phyloP scores from a whole-genome alignment of 805 yeast species.

The baker's yeast (Saccharomyces cerevisiae) region DNA sequence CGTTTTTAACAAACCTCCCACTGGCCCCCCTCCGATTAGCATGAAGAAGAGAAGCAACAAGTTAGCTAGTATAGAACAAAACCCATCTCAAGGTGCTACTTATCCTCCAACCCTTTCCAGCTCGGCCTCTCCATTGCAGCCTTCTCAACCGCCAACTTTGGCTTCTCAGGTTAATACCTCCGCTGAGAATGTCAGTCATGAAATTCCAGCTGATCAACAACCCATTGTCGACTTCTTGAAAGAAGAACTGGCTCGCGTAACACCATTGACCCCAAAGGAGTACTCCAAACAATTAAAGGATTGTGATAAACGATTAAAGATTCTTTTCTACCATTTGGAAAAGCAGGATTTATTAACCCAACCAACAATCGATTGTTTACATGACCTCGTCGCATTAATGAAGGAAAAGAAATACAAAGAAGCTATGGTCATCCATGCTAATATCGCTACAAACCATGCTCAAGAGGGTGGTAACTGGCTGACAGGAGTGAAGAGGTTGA shows the following conservation, averaged over 20 bases:
- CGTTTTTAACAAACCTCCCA: slow-evolving; percentile 16
- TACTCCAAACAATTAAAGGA: slow-evolving; percentile 67
- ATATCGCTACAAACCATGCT: slow-evolving; percentile 55
- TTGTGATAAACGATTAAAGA: slow-evolving; percentile 70
- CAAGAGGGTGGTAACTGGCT: slow-evolving; percentile 87
- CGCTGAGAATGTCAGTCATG: slow-evolving; percentile 25
- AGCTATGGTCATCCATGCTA: slow-evolving; percentile 50
- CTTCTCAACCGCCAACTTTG: slow-evolving; percentile 21
- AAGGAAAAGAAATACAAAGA: slow-evolving; percentile 44
- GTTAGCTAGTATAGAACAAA: slow-evolving; percentile 8
- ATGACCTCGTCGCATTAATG: slow-evolving; percentile 43
- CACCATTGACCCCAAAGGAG: slow-evolving; percentile 68
- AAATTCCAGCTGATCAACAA: slow-evolving; percentile 49
- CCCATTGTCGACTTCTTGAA: slow-evolving; percentile 54
- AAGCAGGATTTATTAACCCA: slow-evolving; percentile 56
- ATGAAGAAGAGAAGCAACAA: slow-evolving; percentile 17
- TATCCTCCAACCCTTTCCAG: slow-evolving; percentile 19
- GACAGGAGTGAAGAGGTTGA: slow-evolving; percentile 80
- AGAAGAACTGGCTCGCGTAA: slow-evolving; percentile 48
- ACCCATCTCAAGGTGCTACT: slow-evolving; percentile 3
- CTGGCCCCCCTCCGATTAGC: slow-evolving; percentile 30
- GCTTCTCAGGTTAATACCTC: slow-evolving; percentile 8
- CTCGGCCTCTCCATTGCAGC: slow-evolving; percentile 16
- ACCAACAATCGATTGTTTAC: slow-evolving; percentile 48
- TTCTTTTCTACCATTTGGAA: slow-evolving; percentile 71